Base-by-base conservation (phyloP, 306 rosid species). In the Echinosophora koreensis region DNA sequence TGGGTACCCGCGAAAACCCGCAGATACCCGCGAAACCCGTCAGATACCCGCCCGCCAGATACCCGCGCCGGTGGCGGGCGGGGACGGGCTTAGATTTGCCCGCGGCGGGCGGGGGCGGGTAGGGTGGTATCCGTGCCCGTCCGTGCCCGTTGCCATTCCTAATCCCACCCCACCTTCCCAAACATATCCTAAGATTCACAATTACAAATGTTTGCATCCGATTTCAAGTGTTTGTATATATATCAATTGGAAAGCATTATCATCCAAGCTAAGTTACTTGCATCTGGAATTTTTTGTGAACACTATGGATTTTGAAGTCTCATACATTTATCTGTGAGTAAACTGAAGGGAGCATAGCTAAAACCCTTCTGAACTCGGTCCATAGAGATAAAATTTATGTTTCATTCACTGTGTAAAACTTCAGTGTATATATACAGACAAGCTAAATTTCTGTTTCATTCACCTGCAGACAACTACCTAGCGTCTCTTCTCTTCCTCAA, bases 401-500 rank as follows among this genome's bases (percentile, higher is more conserved):
- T 35, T 70, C 66, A 56, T 64, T 27, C 50, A 49, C 68, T 47
- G 64, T 50, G 61, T 74, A 74, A 67, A 62, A 67, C 10, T 69
- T 49, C 37, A 32, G 57, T 51, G 42, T 68, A 37, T 79, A 78
- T 58, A 57, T 34, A 77, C 81, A 78, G 67, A 54, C 54, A 80
- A 69, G 84, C 62, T 49, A 28, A 42, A 2, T 42, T 42, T 9
- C 3, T 42, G 80, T 82, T 86, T 75, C 85, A 39, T 87, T 83
- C 65, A 84, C 87, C 86, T 84, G 81, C 52, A 77, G 89, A 5
- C 86, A 84, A 8, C 83, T 81, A 47, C 78, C 71, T 66, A 81
- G 73, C 88, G 91, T 66, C 85, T 84, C 88, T 95, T 95, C 86
- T 95, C 98, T 86, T 95, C 98, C 86, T 90, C 98, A 49, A 95